Base-by-base conservation (phyloP, 2,329 filamentous ascomycete genomes). In the Colletotrichum gloeosporioides region DNA sequence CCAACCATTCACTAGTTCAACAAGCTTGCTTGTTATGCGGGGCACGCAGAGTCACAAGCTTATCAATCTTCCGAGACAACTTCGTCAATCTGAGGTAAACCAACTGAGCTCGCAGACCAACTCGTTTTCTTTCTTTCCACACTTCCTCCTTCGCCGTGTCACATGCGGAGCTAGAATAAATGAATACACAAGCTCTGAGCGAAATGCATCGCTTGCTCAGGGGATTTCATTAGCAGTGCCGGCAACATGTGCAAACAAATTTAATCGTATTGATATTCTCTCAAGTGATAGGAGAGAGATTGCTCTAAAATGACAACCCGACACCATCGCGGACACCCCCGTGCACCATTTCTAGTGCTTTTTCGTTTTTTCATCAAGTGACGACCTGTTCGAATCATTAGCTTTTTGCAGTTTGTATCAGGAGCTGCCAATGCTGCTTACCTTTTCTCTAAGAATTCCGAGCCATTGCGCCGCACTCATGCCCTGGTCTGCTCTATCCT, bases 401-500 rank as follows among this genome's bases (percentile, higher is more conserved):
- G 29, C 15, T 10, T 62, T 18, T 18, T 4, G 10, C 4, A 13
- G 18, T 62, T 34, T 13, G 18, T 57, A 6, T 32, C 27, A 61
- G 25, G 22, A 55, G 12, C n/a, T 36, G 32, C 29, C 39, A n/a
- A 29, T 15, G 53, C 62, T 64, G 79, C 82, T 81, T 80, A 98
- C 97, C 95, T 99, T 99, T 89, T 99, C 97, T 86, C 96, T 91
- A 85, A 99, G 86, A 81, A 92, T 93, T 73, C 95, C 96, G 89
- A 99, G 93, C 93, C 96, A 99, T 87, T 99, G 96, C 81, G 94
- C 93, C 82, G 97, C 93, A 83, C 96, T 98, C 86, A 98, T 93
- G 66, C 96, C 94, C 87, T 98, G 96, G 84, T 99, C 97, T 71
- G 96, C 95, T 79, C 96, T 90, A 86, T 99, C 97, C 86, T 99